Evolutionary conservation across 306 rosid species (phyloP).

Genomic region (Dicorynia guianensis): DNA sequence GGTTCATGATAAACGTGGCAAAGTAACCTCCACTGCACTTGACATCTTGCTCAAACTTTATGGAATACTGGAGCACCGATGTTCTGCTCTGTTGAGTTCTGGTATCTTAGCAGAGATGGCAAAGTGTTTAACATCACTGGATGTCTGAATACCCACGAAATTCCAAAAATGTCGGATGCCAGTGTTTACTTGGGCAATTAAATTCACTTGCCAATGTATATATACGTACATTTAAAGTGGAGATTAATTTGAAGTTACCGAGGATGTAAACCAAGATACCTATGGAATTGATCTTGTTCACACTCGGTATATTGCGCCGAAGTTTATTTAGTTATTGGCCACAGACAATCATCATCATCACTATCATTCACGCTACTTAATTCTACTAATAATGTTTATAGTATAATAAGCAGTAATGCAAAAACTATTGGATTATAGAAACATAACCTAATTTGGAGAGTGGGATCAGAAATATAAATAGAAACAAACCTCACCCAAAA

Average conservation of each 20-base stretch:
- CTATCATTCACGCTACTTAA: neutral
- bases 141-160: constrained; percentile 84
- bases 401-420: neutral
- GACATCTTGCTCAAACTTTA: constrained; percentile 91
- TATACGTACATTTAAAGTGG: constrained; percentile 10
- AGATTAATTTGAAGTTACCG: constrained; percentile 15
- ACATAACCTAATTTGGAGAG: neutral
- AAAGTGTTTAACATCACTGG: constrained; percentile 84
- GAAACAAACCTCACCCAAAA: too few relatives aligned
- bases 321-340: neutral
- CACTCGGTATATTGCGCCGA: neutral
- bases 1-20: too few relatives aligned
- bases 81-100: constrained; percentile 85
- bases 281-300: neutral
- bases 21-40: constrained; percentile 97
- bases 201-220: constrained; percentile 10
- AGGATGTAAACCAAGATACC: neutral
- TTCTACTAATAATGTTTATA: neutral
- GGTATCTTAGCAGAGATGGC: constrained; percentile 94
- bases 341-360: neutral
- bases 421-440: neutral
- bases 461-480: neutral
- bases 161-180: constrained; percentile 19
- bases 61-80: constrained; percentile 85
- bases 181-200: constrained; percentile 11